Percentiles rank a stretch among this genome's conserved stretches.
Evolutionary conservation across 108 stramenopile genomes (phyloP).

Genomic region (Skeletonema potamos): DNA sequence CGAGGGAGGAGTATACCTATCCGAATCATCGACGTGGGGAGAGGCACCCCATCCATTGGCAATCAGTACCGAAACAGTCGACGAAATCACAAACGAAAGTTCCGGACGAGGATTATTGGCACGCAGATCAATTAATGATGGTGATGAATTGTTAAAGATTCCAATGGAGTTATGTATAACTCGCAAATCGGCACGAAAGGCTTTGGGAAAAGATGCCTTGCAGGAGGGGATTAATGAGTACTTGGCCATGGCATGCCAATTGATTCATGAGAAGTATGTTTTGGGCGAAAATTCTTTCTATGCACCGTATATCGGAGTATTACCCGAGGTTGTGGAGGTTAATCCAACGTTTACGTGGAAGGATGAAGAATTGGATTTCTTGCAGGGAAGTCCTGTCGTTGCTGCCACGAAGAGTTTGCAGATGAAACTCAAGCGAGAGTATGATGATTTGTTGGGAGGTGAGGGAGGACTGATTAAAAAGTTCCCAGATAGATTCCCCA

Average conservation of each 20-base stretch:
- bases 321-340: slow-evolving; percentile 89
- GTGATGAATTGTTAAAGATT: slow-evolving; percentile 84
- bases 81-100: slow-evolving; percentile 91
- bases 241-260: slow-evolving; percentile 91
- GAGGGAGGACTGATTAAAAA: slow-evolving; percentile 62
- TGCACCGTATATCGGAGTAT: slow-evolving; percentile 86
- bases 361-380: slow-evolving; percentile 86
- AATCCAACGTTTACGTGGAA: slow-evolving; percentile 94
- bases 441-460: slow-evolving; percentile 73
- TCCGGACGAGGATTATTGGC: slow-evolving; percentile 92
- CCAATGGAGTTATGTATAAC: slow-evolving; percentile 89
- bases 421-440: slow-evolving; percentile 88
- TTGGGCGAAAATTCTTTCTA: slow-evolving; percentile 71
- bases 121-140: slow-evolving; percentile 86
- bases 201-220: slow-evolving; percentile 74
- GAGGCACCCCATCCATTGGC: slow-evolving; percentile 95
- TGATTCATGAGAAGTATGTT: slow-evolving; percentile 87
- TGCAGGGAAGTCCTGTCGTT: slow-evolving; percentile 90
- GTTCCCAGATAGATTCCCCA: slow-evolving; percentile 79
- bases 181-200: slow-evolving; percentile 78
- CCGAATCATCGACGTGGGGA: slow-evolving; percentile 85
- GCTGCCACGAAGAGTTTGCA: slow-evolving; percentile 85
- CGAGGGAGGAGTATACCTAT: slow-evolving; percentile 80
- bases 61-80: slow-evolving; percentile 88
- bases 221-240: slow-evolving; percentile 88